Conservation (phyloP, 768 basidiomycete species). For the Boletus subparvulus region DNA sequence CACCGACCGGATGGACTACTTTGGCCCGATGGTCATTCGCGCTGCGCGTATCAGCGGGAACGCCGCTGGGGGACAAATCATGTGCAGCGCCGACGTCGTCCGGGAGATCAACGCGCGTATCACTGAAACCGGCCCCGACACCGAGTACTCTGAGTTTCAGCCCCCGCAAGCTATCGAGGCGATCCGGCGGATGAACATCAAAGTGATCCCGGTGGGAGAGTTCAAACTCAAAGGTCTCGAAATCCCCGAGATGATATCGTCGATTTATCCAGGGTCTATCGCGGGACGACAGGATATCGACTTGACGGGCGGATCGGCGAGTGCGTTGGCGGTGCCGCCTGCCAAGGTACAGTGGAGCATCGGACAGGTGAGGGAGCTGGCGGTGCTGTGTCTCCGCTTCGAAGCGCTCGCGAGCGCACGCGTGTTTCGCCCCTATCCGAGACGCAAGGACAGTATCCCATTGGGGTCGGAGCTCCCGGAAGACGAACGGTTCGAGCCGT, state of each 20-base stretch:
- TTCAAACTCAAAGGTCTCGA: constrained; percentile 94
- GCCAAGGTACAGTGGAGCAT: constrained; percentile 63
- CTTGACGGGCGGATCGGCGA: constrained; percentile 26
- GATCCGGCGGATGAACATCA: constrained; percentile 68
- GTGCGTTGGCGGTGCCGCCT: constrained; percentile 3
- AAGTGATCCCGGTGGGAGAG: constrained; percentile 79
- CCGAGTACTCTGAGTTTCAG: constrained; percentile 59
- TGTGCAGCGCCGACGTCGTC: constrained; percentile 85
- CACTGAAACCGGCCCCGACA: constrained; percentile 52
- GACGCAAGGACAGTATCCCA: constrained; percentile 33
- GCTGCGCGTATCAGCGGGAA: constrained; percentile 79
- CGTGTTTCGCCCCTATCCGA: constrained; percentile 50
- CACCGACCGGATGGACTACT: constrained; percentile 96
- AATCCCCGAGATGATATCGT: constrained; percentile 81
- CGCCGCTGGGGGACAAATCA: constrained; percentile 92
- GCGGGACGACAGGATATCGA: constrained; percentile 67
- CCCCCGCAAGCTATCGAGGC: constrained; percentile 66
- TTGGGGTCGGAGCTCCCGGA: constrained; percentile 14
- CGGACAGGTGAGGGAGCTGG: constrained; percentile 74
- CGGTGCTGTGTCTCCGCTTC: constrained; percentile 69
- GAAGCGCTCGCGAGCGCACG: constrained; percentile 71
- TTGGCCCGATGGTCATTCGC: constrained; percentile 95
- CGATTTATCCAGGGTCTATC: constrained; percentile 76
- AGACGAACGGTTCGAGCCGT: constrained; percentile 28
- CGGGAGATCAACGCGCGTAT: constrained; percentile 72